Evolutionary conservation across 495 filamentous ascomycete genomes (phyloP), one percentile per base, ranked within the genome.

Genomic region (Lophium mytilinum): DNA sequence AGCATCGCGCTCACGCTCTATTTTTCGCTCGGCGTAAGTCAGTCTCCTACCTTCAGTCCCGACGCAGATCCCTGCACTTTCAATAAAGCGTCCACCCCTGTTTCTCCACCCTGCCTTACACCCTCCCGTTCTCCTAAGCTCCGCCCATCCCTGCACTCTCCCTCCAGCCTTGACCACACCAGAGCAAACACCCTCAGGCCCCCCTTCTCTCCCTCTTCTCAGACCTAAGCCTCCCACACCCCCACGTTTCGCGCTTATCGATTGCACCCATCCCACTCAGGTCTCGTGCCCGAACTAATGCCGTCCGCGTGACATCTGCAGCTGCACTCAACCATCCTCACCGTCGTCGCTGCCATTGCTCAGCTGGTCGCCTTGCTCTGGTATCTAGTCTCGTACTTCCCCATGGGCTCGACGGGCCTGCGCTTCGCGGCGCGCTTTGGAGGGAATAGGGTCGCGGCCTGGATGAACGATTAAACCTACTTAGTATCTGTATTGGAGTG

Each of bases 381-480:
- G 92, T 97, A 97, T 73, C 77, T 95, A 9, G 85, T 98, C 72
- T 93, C 87, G 73, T 98, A 98, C 75, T 98, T 98, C 69, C 93
- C 93, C 2, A 95, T 96, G 90, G 93, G 93, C 21, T 88, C 86
- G 49, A 89, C 83, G 49, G 89, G 92, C 17, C 72, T 96, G 59
- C 84, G 91, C 61, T 86, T 95, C 62, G 90, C 89, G 65, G 86
- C 89, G 40, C 83, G 81, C 11, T 90, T 95, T 62, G 93, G 92
- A 9, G 88, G 85, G 15, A 85, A 84, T 69, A 78, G 89, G 63
- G 87, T 94, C 14, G 79, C 89, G 10, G 79, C 89, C 53, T 98
- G 93, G 93, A 86, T 98, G 82, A 84, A 81, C 50, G 84, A 86
- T 52, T 95, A 21, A 54, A 10, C 15, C n/a, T n/a, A n/a, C n/a